These are phyloP conservation scores for Penicillium sp. DNA, from an alignment of 2,329 filamentous ascomycete genomes.

Conservation along the genomic window DNA sequence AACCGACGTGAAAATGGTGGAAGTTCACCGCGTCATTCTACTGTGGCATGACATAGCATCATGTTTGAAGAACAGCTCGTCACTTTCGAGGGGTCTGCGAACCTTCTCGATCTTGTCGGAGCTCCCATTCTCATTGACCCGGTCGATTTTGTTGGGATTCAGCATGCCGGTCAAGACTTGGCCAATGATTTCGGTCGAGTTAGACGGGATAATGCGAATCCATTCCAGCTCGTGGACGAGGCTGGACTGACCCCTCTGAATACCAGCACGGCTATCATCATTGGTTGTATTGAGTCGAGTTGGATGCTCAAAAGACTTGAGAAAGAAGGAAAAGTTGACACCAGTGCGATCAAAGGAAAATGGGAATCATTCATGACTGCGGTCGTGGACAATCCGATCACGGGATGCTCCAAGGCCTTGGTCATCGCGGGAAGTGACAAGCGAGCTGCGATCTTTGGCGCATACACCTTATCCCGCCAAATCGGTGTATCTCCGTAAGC, in stretches of 20 bases:
- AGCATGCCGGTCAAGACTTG: constrained; percentile 10
- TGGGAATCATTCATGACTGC: constrained; percentile 70
- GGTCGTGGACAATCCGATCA: constrained; percentile 58
- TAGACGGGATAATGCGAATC: constrained; percentile 2
- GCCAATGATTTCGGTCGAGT: constrained; percentile 13
- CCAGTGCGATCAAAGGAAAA: constrained; percentile 57
- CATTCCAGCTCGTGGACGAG: background rate
- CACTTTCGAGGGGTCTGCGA: background rate
- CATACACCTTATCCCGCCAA: constrained; percentile 71
- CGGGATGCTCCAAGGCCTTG: constrained; percentile 58
- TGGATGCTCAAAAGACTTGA: constrained; percentile 3
- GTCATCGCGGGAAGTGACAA: constrained; percentile 69
- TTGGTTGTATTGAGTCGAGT: constrained; percentile 13
- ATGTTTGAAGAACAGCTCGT: constrained; percentile 11
- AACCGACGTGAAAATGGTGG: background rate
- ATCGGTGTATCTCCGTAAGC: constrained; percentile 65
- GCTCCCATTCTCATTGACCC: constrained; percentile 5
- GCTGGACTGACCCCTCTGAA: background rate
- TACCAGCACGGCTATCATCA: constrained; percentile 1
- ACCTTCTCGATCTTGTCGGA: constrained; percentile 3
- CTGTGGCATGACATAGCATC: background rate
- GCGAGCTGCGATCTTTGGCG: constrained; percentile 66
- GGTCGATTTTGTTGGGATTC: constrained; percentile 9
- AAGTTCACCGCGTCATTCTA: background rate
- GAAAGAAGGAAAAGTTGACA: constrained; percentile 54